phyloP scores from a whole-genome alignment of 2,329 filamentous ascomycete species.

The Thelonectria olida region DNA sequence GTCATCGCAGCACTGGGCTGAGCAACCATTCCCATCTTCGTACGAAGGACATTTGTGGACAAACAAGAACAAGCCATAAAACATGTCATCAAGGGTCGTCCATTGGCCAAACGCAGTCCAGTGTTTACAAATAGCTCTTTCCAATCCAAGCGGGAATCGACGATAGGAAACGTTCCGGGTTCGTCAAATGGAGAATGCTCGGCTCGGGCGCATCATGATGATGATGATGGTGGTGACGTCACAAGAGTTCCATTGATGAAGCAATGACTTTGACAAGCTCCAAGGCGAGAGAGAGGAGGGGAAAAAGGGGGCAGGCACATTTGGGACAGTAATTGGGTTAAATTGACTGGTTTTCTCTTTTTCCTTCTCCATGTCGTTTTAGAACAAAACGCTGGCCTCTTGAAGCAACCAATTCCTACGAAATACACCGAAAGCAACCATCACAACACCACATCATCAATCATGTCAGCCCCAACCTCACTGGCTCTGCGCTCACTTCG shows the following conservation, averaged over 20 bases:
- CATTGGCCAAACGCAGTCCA: neutral
- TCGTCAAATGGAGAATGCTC: no score
- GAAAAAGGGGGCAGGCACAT: conserved; percentile 2
- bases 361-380: neutral
- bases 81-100: neutral
- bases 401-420: neutral
- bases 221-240: conserved; percentile 23
- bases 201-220: no score
- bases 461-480: conserved; percentile 36
- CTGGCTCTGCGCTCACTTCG: conserved; percentile 37
- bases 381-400: no score
- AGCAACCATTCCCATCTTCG: no score
- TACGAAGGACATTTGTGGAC: no score
- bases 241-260: conserved; percentile 7
- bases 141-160: no score
- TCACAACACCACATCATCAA: conserved; percentile 11
- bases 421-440: neutral
- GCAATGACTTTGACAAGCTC: conserved; percentile 2
- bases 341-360: neutral
- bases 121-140: neutral
- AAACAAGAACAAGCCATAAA: no score
- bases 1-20: no score
- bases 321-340: neutral
- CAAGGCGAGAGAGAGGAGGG: neutral
- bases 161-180: no score